Percentiles rank a stretch among this genome's conserved stretches.
These are phyloP conservation scores for Orychophragmus violaceus DNA, from an alignment of 345 rosid species.

Conservation along the genomic window DNA sequence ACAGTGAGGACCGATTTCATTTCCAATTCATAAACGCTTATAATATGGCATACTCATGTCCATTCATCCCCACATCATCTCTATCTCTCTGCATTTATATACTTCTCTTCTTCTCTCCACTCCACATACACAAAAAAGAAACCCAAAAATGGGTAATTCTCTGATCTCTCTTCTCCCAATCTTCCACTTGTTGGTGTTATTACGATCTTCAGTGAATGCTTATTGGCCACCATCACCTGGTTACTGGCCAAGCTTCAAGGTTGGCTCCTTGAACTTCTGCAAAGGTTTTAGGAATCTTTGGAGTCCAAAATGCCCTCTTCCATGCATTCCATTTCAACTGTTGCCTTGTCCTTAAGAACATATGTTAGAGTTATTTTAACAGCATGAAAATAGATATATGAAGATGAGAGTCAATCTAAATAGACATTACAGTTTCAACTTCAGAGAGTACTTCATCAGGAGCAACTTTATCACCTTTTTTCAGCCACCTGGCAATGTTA, in stretches of 20 bases:
- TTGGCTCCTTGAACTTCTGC: too few relatives aligned
- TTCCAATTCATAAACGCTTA: constrained; percentile 26
- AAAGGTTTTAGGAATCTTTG: constrained; percentile 75
- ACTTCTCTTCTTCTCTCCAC: constrained; percentile 27
- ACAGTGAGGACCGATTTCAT: constrained; percentile 19
- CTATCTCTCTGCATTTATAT: constrained; percentile 34
- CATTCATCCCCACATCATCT: constrained; percentile 16
- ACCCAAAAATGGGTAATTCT: constrained; percentile 13
- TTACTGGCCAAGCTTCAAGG: too few relatives aligned
- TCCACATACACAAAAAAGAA: neutral
- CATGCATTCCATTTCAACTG: constrained; percentile 99
- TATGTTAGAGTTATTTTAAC: neutral
- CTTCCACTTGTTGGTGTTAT: constrained; percentile 32
- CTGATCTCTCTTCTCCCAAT: constrained; percentile 18
- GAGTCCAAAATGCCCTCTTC: constrained; percentile 99
- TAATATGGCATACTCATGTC: constrained; percentile 24
- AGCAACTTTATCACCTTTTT: constrained; percentile 87
- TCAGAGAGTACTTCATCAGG: constrained; percentile 98
- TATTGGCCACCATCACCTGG: too few relatives aligned
- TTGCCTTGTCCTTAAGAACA: constrained; percentile 78
- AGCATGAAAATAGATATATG: neutral
- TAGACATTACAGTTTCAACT: constrained; percentile 85
- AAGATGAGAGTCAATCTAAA: neutral
- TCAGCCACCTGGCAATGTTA: constrained; percentile 94
- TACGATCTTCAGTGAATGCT: constrained; percentile 37